These are phyloP conservation scores for Pneumocystis murina DNA, from an alignment of 1,139 yeast genomes.

Conservation along the genomic window DNA sequence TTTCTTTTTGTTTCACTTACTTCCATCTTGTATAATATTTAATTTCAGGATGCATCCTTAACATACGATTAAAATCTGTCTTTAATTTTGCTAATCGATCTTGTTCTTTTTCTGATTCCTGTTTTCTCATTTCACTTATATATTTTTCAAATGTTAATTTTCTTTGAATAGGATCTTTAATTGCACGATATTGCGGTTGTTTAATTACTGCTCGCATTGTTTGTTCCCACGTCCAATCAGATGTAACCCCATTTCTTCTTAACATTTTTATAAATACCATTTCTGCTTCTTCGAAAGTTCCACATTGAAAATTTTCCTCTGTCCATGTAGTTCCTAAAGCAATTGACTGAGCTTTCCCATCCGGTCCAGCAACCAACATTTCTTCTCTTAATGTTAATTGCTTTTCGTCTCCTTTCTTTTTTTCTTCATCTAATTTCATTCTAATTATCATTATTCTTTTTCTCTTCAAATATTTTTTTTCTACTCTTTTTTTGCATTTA, in stretches of 20 bases:
- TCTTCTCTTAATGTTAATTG: constrained; percentile 3
- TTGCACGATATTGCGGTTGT: constrained; percentile 56
- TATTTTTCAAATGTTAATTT: constrained; percentile 53
- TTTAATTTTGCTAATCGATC: constrained; percentile 41
- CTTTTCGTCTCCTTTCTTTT: not conserved
- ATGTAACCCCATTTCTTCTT: constrained; percentile 40
- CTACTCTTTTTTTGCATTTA: constrained; percentile 9
- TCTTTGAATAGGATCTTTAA: constrained; percentile 46
- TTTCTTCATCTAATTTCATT: not conserved
- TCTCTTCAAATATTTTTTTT: not conserved
- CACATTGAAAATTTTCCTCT: not conserved
- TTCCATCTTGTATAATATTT: constrained; percentile 53
- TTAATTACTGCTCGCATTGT: constrained; percentile 46
- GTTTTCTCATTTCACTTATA: constrained; percentile 39
- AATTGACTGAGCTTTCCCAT: not conserved
- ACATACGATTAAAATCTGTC: constrained; percentile 36
- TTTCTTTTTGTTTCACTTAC: constrained; percentile 5
- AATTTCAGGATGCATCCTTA: constrained; percentile 28
- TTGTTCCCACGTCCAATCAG: constrained; percentile 60
- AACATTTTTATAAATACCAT: constrained; percentile 40
- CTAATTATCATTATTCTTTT: not conserved
- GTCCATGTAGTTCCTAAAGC: not conserved
- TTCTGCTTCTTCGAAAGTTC: constrained; percentile 27
- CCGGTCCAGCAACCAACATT: not conserved
- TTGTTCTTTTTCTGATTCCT: constrained; percentile 39